Conservation (phyloP, 2,329 filamentous ascomycete species). For the Trichophyton schoenleinii region DNA sequence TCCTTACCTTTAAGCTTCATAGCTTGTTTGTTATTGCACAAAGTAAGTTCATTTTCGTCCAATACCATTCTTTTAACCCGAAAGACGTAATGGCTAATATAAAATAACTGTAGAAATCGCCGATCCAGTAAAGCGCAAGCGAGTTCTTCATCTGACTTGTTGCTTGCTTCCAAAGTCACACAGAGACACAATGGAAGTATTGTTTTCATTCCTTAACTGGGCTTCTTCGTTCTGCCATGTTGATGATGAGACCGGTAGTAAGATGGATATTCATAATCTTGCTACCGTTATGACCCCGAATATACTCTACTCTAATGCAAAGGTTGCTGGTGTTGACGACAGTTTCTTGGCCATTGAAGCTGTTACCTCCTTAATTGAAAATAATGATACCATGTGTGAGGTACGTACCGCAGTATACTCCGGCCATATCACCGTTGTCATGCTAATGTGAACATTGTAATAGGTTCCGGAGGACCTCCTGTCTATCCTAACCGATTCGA, state of each 20-base stretch:
- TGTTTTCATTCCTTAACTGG: slow-evolving; percentile 96
- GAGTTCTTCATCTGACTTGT: slow-evolving; percentile 79
- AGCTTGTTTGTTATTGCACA: slow-evolving; percentile 79
- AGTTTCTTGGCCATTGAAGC: slow-evolving; percentile 90
- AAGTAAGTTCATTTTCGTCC: slow-evolving; percentile 38
- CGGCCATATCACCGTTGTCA: background rate
- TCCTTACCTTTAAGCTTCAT: slow-evolving; percentile 92
- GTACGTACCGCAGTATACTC: slow-evolving; percentile 35
- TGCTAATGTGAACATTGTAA: background rate
- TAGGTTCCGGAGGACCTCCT: slow-evolving; percentile 90
- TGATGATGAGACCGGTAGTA: slow-evolving; percentile 91
- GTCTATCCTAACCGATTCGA: slow-evolving; percentile 69
- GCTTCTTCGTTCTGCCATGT: slow-evolving; percentile 93
- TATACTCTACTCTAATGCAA: slow-evolving; percentile 52
- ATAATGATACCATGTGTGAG: slow-evolving; percentile 94
- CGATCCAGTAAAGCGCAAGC: slow-evolving; percentile 68
- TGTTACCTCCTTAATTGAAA: slow-evolving; percentile 78
- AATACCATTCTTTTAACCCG: background rate
- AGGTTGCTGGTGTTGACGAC: slow-evolving; percentile 59
- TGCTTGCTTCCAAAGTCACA: slow-evolving; percentile 87
- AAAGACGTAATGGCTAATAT: background rate
- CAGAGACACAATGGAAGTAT: slow-evolving; percentile 83
- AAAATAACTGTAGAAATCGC: slow-evolving; percentile 46
- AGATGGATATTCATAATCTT: slow-evolving; percentile 98
- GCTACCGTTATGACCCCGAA: slow-evolving; percentile 96